phyloP scores from a whole-genome alignment of 257 asterid species.

The Plectranthus barbatus region DNA sequence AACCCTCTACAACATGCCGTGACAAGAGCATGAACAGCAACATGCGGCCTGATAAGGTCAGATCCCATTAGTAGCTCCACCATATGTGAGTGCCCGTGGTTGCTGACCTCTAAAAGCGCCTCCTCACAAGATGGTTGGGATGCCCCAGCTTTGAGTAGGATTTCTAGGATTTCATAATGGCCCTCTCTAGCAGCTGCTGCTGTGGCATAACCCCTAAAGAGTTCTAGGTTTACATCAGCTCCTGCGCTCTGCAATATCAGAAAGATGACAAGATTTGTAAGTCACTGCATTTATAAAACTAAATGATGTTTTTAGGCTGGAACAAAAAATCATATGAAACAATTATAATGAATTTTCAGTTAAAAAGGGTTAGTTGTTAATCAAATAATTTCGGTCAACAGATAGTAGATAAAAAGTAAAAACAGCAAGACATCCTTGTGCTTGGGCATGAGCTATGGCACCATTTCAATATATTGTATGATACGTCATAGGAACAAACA shows the following conservation, averaged over 20 bases:
- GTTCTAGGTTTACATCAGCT: conserved; percentile 64
- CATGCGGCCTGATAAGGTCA: conserved; percentile 65
- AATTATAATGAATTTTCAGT: neutral
- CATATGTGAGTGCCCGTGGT: conserved; percentile 47
- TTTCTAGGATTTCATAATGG: conserved; percentile 49
- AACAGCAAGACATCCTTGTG: neutral
- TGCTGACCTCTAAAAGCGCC: conserved; percentile 71
- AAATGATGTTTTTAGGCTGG: neutral
- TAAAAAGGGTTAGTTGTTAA: neutral
- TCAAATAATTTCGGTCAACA: neutral
- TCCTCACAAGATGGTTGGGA: conserved; percentile 87
- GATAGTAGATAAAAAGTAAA: neutral
- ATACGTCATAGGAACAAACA: neutral
- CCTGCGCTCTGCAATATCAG: conserved; percentile 44
- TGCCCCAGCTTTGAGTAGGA: conserved; percentile 71
- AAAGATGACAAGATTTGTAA: neutral
- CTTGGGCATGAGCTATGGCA: conserved; percentile 14
- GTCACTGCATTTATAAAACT: neutral
- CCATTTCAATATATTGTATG: conserved; percentile 10
- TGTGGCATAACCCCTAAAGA: conserved; percentile 55
- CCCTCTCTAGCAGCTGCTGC: conserved; percentile 78
- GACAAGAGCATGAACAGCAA: conserved; percentile 63
- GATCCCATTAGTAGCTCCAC: conserved; percentile 60
- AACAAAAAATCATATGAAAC: neutral
- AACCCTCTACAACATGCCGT: conserved; percentile 73